Evolutionary conservation across 768 basidiomycete species (phyloP).

Genomic region (Porphyrellus cyaneotinctus): DNA sequence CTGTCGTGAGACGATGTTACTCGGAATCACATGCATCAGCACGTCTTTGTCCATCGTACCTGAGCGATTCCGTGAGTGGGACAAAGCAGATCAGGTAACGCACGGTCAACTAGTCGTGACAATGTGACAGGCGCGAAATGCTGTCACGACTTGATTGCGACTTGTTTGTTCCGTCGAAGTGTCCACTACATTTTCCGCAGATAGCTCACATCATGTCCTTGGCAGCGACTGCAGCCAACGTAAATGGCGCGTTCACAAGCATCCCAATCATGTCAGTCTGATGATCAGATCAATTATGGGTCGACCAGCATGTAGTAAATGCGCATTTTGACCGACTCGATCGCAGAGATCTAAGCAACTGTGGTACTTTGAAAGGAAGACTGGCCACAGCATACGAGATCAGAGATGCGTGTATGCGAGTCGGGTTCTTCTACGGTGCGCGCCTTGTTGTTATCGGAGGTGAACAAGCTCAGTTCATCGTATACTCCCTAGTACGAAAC

Average conservation of each 20-base stretch:
- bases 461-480: neutral
- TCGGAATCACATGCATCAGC: slow-evolving; percentile 85
- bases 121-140: slow-evolving; percentile 20
- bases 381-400: slow-evolving; percentile 52
- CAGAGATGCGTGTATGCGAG: slow-evolving; percentile 71
- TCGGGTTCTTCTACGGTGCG: slow-evolving; percentile 83
- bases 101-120: slow-evolving; percentile 22
- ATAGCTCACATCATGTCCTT: slow-evolving; percentile 20
- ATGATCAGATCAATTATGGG: neutral
- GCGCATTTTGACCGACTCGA: neutral
- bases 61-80: slow-evolving; percentile 6
- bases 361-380: slow-evolving; percentile 30
- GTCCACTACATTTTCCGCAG: neutral
- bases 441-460: neutral
- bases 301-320: neutral
- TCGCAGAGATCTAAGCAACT: slow-evolving; percentile 20
- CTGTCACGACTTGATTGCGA: slow-evolving; percentile 17
- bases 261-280: slow-evolving; percentile 27
- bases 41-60: slow-evolving; percentile 64
- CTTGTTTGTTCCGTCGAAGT: too few species aligned
- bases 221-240: slow-evolving; percentile 12
- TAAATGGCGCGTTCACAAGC: slow-evolving; percentile 19
- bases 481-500: slow-evolving; percentile 57
- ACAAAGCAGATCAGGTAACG: slow-evolving; percentile 6
- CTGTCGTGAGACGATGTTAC: slow-evolving; percentile 87